These are phyloP conservation scores for Rhynchospora tenuis DNA, from an alignment of 176 grass and related monocot species.

Conservation along the genomic window DNA sequence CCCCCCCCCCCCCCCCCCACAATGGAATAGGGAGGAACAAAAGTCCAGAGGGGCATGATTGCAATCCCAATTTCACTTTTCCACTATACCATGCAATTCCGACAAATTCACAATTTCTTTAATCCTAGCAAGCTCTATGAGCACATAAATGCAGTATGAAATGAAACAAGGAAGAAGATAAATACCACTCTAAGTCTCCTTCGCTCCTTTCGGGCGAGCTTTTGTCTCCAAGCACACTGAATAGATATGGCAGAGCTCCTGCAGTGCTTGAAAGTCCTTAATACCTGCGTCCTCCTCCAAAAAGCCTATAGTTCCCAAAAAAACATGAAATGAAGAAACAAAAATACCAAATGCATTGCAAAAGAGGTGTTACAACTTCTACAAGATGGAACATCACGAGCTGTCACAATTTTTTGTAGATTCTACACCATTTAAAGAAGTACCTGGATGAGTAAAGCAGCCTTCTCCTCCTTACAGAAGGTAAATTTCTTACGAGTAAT, in stretches of 20 bases:
- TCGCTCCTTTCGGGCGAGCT: conserved; percentile 78
- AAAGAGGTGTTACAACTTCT: not conserved
- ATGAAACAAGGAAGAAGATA: conserved; percentile 4
- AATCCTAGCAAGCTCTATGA: not conserved
- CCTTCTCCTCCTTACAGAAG: conserved; percentile 56
- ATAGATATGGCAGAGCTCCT: conserved; percentile 41
- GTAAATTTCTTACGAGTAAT: conserved; percentile 47
- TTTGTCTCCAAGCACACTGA: conserved; percentile 90
- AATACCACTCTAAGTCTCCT: conserved; percentile 73
- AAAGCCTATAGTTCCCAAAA: conserved; percentile 35
- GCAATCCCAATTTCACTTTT: not conserved
- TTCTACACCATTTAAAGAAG: not conserved
- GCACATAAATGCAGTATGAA: not conserved
- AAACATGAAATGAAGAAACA: not conserved
- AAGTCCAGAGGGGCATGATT: not conserved
- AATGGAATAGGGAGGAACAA: not conserved
- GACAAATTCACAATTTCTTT: not conserved
- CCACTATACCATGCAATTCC: not conserved
- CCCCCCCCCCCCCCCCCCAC: too few relatives aligned
- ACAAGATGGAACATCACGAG: not conserved
- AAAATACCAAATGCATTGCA: not conserved
- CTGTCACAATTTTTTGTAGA: not conserved
- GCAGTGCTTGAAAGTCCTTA: conserved; percentile 48
- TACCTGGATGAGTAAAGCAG: conserved; percentile 79
- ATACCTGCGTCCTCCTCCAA: conserved; percentile 66